Percentiles rank a stretch among this genome's conserved stretches.
These are phyloP conservation scores for Colletotrichum gigasporum DNA, from an alignment of 2,329 filamentous ascomycete species.

Conservation along the genomic window DNA sequence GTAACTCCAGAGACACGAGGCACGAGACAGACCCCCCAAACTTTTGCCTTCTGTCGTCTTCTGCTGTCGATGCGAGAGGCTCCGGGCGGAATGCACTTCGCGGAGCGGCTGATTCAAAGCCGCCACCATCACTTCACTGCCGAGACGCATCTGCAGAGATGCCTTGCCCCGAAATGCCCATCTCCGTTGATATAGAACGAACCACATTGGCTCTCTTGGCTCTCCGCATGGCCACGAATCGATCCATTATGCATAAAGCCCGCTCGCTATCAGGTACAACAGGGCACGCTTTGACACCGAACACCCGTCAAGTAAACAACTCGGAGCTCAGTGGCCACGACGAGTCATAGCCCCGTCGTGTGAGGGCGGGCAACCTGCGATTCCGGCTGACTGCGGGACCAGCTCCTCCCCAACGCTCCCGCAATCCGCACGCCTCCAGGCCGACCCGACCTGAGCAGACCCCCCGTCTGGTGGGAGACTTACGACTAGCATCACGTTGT, in stretches of 20 bases:
- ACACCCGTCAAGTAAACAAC: conserved; percentile 15
- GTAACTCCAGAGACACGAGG: conserved; percentile 4
- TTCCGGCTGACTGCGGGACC: conserved; percentile 11
- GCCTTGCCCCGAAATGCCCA: background rate
- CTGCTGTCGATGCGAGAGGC: background rate
- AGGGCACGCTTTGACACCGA: conserved; percentile 8
- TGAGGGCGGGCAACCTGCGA: conserved; percentile 2
- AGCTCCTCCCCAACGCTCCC: conserved; percentile 10
- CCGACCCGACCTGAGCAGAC: conserved; percentile 21
- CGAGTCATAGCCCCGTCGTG: conserved; percentile 21
- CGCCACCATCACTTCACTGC: background rate
- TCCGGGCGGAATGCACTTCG: background rate
- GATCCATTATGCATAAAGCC: conserved; percentile 9
- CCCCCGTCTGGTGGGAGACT: conserved; percentile 6
- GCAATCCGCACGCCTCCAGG: conserved; percentile 21
- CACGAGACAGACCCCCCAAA: background rate
- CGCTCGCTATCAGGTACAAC: background rate
- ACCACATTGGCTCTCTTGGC: conserved; percentile 7
- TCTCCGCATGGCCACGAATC: background rate
- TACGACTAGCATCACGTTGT: background rate
- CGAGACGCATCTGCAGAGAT: background rate
- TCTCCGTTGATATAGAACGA: background rate
- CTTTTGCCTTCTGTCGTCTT: background rate
- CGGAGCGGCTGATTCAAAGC: background rate
- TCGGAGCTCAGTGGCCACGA: conserved; percentile 16